Percentiles rank a stretch among this genome's conserved stretches.
Evolutionary conservation across 345 rosid genomes (phyloP).

Genomic region (Zanthoxylum bungeanum): DNA sequence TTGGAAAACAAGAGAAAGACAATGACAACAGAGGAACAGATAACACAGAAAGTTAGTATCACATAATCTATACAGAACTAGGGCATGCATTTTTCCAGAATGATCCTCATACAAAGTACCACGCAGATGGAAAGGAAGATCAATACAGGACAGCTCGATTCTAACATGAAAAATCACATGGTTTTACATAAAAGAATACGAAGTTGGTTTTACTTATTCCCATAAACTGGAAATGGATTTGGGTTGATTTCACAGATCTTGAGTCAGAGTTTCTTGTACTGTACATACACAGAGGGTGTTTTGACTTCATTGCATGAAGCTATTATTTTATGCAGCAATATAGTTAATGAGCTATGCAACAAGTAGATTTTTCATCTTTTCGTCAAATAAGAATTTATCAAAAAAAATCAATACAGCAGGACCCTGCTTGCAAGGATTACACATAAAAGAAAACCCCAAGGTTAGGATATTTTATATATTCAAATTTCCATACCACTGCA

Average conservation of each 20-base stretch:
- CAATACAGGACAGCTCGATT: not conserved
- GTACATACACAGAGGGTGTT: not conserved
- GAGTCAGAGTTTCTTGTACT: not conserved
- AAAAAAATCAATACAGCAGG: not conserved
- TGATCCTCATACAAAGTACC: not conserved
- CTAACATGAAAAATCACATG: not conserved
- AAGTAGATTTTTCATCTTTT: not conserved
- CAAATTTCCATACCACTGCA: not conserved
- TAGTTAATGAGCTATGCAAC: not conserved
- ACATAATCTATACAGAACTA: not conserved
- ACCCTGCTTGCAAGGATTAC: not conserved
- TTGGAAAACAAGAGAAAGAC: slow-evolving; percentile 7
- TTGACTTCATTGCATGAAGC: not conserved
- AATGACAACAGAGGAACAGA: not conserved
- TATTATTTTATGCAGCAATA: not conserved
- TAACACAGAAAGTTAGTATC: not conserved
- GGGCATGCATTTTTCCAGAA: not conserved
- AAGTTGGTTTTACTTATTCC: not conserved
- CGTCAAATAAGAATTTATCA: not conserved
- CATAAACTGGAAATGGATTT: not conserved
- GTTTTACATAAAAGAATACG: not conserved
- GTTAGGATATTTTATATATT: no score
- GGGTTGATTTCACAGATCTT: not conserved
- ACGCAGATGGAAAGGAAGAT: not conserved
- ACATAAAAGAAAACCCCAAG: not conserved